phyloP scores from a whole-genome alignment of 768 basidiomycete genomes.

The Podaxis rugospora region DNA sequence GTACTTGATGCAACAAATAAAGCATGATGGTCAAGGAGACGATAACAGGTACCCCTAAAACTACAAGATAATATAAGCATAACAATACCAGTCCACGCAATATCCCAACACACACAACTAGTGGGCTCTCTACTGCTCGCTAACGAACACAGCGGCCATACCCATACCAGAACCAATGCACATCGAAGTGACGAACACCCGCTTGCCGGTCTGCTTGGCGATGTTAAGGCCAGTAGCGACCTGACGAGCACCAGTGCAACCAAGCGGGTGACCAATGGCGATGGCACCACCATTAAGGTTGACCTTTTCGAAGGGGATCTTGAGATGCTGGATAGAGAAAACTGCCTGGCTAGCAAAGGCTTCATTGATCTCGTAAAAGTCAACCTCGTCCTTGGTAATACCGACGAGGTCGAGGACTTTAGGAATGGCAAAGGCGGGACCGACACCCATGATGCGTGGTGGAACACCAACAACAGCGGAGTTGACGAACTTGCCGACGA shows the following conservation, averaged over 20 bases:
- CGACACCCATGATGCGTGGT: constrained; percentile 87
- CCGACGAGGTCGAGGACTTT: constrained; percentile 64
- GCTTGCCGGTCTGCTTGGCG: constrained; percentile 69
- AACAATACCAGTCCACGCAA: background rate
- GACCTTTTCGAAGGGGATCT: constrained; percentile 72
- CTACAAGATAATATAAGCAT: background rate
- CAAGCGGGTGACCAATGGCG: constrained; percentile 85
- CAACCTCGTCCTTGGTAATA: constrained; percentile 65
- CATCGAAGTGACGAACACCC: constrained; percentile 88
- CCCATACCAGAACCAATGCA: constrained; percentile 90
- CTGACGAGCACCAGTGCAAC: constrained; percentile 84
- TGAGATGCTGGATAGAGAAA: constrained; percentile 64
- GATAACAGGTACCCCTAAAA: background rate
- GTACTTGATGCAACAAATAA: background rate
- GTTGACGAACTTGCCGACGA: constrained; percentile 81
- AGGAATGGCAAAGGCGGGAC: constrained; percentile 86
- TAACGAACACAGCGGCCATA: constrained; percentile 85
- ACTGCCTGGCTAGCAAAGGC: constrained; percentile 85
- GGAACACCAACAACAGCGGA: constrained; percentile 74
- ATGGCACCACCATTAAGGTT: constrained; percentile 89
- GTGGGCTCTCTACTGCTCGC: constrained; percentile 57
- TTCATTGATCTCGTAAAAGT: constrained; percentile 92
- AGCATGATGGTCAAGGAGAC: background rate
- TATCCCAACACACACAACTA: background rate
- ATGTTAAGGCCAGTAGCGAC: constrained; percentile 81